phyloP scores from a whole-genome alignment of 1,284 basidiomycete genomes.

The Acaromyces ingoldii region DNA sequence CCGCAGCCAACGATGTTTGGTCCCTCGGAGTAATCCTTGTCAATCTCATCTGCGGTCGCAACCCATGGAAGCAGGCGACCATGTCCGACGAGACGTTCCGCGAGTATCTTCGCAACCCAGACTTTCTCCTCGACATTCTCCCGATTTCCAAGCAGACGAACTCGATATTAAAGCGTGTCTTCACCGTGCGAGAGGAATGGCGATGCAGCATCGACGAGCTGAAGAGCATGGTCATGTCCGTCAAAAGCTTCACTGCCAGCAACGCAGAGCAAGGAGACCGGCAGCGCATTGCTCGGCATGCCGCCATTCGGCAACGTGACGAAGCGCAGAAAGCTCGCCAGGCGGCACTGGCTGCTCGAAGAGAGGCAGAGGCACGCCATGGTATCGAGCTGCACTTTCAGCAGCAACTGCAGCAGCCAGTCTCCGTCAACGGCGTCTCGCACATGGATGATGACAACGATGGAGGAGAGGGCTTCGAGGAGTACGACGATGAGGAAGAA shows the following conservation, averaged over 20 bases:
- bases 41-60: constrained; percentile 81
- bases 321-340: constrained; percentile 19
- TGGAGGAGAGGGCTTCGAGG: background rate
- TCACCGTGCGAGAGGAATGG: constrained; percentile 41
- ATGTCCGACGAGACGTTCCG: constrained; percentile 67
- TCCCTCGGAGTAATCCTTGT: constrained; percentile 85
- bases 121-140: constrained; percentile 44
- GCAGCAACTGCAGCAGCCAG: constrained; percentile 19
- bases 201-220: constrained; percentile 40
- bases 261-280: constrained; percentile 29
- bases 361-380: constrained; percentile 19
- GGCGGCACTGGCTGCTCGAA: constrained; percentile 22
- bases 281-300: constrained; percentile 21
- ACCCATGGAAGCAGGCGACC: constrained; percentile 78
- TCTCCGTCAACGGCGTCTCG: too few species aligned
- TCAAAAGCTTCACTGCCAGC: constrained; percentile 45
- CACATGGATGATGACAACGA: background rate
- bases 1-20: constrained; percentile 75
- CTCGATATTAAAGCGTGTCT: constrained; percentile 44
- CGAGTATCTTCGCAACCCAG: constrained; percentile 42
- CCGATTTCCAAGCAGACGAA: constrained; percentile 47
- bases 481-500: constrained; percentile 3
- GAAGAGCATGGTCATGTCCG: constrained; percentile 30
- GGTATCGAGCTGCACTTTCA: constrained; percentile 9
- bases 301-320: constrained; percentile 20